Base-by-base conservation (phyloP, 2,329 filamentous ascomycete genomes). In the Albifimbria verrucaria region DNA sequence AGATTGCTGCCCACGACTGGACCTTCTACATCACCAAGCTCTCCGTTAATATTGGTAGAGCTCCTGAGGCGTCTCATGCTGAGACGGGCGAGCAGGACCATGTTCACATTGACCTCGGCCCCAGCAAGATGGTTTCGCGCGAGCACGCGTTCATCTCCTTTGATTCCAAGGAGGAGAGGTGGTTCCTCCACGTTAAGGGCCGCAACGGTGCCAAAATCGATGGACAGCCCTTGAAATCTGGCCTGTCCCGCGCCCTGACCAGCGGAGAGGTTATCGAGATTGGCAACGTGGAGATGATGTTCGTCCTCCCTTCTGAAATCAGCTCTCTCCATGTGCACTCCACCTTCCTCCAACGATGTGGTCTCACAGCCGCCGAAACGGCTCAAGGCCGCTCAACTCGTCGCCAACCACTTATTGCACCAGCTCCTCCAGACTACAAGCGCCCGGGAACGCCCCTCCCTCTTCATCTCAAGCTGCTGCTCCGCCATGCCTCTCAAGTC, bases 261-360 rank as follows among this genome's bases (percentile, higher is more conserved):
- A 96, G 92, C 63, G 94, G 94, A 53, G 87, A 93, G 67, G 90
- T 97, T 43, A 87, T 99, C 53, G 92, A 96, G 65, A 90, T 97
- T 65, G 89, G 88, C 62, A 90, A 90, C 50, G 89, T 94, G 1
- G 93, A 99, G 75, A 99, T 99, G 94, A 93, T 97, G 79, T 99
- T 99, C 71, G 90, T 97, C 47, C 83, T 96, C n/a, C 93, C 94
- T 1, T 85, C 84, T 22, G 87, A 89, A 59, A 78, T 83, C 45
- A 77, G 76, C 52, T 82, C 83, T 22, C 78, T 92, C 23, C 78
- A 82, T 46, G 86, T 95, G 55, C 83, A 89, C 64, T 80, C 80
- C 21, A 82, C 75, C 62, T 92, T 88, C 65, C 80, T 89, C 17
- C 82, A 89, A 60, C 85, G 89, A 45, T 86, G 88, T 26, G 80